Conservation (phyloP, 164 flowering plant genomes). For the Vitis vinifera region DNA sequence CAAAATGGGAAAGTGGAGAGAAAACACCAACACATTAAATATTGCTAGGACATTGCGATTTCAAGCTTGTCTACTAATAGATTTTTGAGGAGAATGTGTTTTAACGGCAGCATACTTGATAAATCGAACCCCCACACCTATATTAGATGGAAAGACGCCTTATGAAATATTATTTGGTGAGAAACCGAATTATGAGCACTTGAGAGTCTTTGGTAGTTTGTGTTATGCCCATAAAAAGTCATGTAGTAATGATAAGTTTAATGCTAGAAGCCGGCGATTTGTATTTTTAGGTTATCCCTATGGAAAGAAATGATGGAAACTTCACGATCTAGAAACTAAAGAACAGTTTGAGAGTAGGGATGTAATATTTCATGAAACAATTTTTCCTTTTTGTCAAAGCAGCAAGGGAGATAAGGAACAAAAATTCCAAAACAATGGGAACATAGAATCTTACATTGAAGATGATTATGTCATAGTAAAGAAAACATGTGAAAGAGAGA, state of each 20-base stretch:
- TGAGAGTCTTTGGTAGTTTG: slow-evolving; percentile 3
- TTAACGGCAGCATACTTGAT: not conserved
- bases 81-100: slow-evolving; percentile 14
- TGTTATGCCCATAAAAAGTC: not conserved
- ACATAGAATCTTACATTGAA: no score
- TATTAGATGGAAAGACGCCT: not conserved
- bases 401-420: no score
- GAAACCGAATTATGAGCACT: not conserved
- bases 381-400: not conserved
- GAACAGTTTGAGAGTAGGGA: not conserved
- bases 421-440: no score
- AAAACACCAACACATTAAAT: slow-evolving; percentile 9
- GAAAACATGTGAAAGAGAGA: no score
- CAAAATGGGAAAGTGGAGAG: slow-evolving; percentile 13
- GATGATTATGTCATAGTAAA: no score
- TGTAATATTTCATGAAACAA: no score
- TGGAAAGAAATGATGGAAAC: slow-evolving; percentile 12
- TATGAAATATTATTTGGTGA: slow-evolving; percentile 1
- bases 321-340: slow-evolving; percentile 7
- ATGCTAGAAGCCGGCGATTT: not conserved
- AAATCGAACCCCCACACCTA: not conserved
- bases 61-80: slow-evolving; percentile 1
- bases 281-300: slow-evolving; percentile 17
- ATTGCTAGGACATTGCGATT: slow-evolving; percentile 4
- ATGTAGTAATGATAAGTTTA: slow-evolving; percentile 8